A percentile compares a stretch with the other conserved stretches of the same genome.
These are phyloP conservation scores for Podospora comata DNA, from an alignment of 495 filamentous ascomycete species.

Conservation along the genomic window DNA sequence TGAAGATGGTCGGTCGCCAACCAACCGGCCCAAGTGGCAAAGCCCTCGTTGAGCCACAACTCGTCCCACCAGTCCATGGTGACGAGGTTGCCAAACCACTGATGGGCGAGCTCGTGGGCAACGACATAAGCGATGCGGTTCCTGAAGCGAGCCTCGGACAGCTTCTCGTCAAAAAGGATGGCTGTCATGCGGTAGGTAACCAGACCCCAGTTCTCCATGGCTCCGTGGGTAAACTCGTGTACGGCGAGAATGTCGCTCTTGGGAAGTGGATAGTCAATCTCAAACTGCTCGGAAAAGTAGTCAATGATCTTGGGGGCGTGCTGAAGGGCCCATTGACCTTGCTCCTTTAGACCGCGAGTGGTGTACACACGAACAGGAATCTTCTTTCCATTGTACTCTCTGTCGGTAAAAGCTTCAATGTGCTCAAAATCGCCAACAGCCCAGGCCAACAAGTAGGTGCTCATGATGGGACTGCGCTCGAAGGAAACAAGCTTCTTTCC, in stretches of 20 bases:
- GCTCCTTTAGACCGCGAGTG: constrained; percentile 82
- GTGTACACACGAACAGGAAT: constrained; percentile 96
- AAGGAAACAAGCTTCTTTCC: constrained; percentile 79
- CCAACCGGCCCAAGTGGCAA: constrained; percentile 98
- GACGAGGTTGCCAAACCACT: constrained; percentile 98
- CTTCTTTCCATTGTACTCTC: constrained; percentile 82
- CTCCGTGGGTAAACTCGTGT: constrained; percentile 74
- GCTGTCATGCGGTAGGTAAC: constrained; percentile 94
- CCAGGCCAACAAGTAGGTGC: constrained; percentile 96
- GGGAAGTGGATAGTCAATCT: constrained; percentile 90
- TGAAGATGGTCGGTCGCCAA: constrained; percentile 86
- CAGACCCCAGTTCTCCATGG: constrained; percentile 87
- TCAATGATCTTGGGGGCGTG: constrained; percentile 87
- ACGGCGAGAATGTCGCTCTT: constrained; percentile 95
- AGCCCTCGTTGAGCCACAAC: constrained; percentile 95
- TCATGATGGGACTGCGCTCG: constrained; percentile 87
- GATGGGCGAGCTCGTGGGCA: constrained; percentile 91
- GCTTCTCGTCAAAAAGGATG: constrained; percentile 86
- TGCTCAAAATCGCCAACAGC: constrained; percentile 96
- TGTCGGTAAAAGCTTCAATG: constrained; percentile 80
- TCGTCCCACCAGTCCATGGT: constrained; percentile 92
- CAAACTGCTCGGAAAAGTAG: constrained; percentile 91
- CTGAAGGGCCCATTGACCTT: constrained; percentile 80
- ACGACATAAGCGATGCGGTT: constrained; percentile 94
- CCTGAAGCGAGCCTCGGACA: constrained; percentile 81